Percentiles rank a stretch among this genome's conserved stretches.
Evolutionary conservation across 805 yeast species (phyloP).

Genomic region (Candida cerambycidarum): DNA sequence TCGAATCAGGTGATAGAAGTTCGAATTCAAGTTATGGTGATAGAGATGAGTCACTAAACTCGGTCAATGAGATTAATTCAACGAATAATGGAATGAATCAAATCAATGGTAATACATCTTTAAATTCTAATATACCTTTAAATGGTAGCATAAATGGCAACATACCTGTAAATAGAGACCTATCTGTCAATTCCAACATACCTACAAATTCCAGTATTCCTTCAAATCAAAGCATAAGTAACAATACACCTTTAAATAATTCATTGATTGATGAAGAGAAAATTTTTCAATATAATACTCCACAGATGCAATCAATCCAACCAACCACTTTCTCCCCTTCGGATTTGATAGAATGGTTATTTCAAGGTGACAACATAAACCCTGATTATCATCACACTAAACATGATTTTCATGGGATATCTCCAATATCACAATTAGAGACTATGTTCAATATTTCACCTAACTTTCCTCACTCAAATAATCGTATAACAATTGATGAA

Average conservation of each 20-base stretch:
- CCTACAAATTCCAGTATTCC: neutral
- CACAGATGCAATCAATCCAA: neutral
- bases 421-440: slow-evolving; percentile 20
- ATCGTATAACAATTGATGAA: slow-evolving; percentile 17
- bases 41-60: neutral
- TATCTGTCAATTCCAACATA: neutral
- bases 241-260: neutral
- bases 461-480: slow-evolving; percentile 19
- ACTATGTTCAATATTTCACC: slow-evolving; percentile 21
- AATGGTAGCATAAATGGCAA: neutral
- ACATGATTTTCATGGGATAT: slow-evolving; percentile 16
- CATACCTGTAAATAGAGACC: neutral
- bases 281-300: slow-evolving; percentile 1
- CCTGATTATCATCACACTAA: slow-evolving; percentile 6
- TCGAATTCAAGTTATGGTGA: neutral
- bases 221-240: neutral
- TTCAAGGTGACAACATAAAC: slow-evolving; percentile 20
- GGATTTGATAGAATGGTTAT: slow-evolving; percentile 32
- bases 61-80: neutral
- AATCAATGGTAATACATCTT: neutral
- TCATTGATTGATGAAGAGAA: neutral
- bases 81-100: neutral
- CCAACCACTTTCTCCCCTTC: slow-evolving; percentile 23
- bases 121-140: neutral
- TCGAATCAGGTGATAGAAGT: neutral